Base-by-base conservation (phyloP, 192 early-diverging fungal genomes). In the Linnemannia exigua region DNA sequence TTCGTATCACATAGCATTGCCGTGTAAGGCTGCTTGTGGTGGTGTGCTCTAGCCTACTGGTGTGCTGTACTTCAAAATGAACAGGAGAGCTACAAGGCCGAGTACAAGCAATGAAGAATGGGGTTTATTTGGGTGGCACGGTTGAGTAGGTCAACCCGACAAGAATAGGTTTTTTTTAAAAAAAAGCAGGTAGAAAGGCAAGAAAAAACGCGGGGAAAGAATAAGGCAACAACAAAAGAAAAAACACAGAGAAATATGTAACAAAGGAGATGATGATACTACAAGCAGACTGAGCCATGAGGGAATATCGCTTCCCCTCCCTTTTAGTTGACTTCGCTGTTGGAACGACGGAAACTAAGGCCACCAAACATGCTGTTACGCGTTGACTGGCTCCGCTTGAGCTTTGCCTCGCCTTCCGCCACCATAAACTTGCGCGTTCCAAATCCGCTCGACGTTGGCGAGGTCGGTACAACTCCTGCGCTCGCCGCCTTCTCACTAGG, bases 401-500 rank as follows among this genome's bases (percentile, higher is more conserved):
- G 52, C 77, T 85, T 85, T n/a, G 67, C 50, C 68, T 74, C 83
- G 16, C 70, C 37, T 16, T 47, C 82, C 54, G 83, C 82, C 2
- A 74, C 76, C 77, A 85, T 80, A 51, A 86, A 86, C 79, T 80
- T 86, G 70, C 84, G 84, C 17, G 84, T 86, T n/a, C 84, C 84
- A 46, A 77, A 86, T 3, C 58, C 44, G 19, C 51, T 80, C 44
- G 71, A 68, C 12, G 73, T 72, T 3, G 78, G 77, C 1, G 84
- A 67, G 1, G 74, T 86, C 1, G 84, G 84, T 7, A 86, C 84
- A 37, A 86, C 84, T 25, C 84, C 84, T 28, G 84, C 77, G 69
- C 38, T 86, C 19, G 84, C 84, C 1, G 84, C 84, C 84, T 86
- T 86, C 50, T 86, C 84, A 80, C 84, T 86, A 68, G 84, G 84